Evolutionary conservation across 2,329 filamentous ascomycete species (phyloP).

Genomic region (Penicillium glabrum): DNA sequence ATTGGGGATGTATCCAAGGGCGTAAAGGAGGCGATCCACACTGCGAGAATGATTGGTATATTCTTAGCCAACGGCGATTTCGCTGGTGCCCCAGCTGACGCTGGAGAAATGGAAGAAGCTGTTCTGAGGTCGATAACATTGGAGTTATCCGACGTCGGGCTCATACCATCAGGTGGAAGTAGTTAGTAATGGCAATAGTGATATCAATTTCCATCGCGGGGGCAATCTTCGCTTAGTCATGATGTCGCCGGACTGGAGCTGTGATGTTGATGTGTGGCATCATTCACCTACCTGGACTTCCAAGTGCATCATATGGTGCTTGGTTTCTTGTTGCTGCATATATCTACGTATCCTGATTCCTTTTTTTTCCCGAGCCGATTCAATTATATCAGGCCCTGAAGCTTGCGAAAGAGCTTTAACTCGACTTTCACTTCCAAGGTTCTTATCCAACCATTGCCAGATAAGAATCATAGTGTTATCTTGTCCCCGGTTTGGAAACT

Average conservation of each 20-base stretch:
- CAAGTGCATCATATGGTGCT: not conserved
- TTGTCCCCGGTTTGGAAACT: not conserved
- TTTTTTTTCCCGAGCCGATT: accelerated
- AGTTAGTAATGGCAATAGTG: no score
- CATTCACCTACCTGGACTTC: not conserved
- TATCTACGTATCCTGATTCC: not conserved
- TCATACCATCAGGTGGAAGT: no score
- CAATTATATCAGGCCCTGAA: not conserved
- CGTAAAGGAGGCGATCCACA: not conserved
- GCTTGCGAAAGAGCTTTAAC: not conserved
- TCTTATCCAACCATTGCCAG: not conserved
- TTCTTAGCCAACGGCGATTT: not conserved
- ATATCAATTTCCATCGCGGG: not conserved
- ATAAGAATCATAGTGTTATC: not conserved
- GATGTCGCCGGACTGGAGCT: not conserved
- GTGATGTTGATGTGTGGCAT: not conserved
- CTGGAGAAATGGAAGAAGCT: not conserved
- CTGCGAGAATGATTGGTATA: not conserved
- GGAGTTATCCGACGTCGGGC: not conserved
- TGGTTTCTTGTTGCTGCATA: not conserved
- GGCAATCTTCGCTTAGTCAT: not conserved
- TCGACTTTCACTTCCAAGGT: not conserved
- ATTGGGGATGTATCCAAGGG: not conserved
- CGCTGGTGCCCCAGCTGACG: no score
- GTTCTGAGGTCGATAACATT: not conserved